Base-by-base conservation (phyloP, 1,284 basidiomycete species). In the Apiotrichum gamsii region DNA sequence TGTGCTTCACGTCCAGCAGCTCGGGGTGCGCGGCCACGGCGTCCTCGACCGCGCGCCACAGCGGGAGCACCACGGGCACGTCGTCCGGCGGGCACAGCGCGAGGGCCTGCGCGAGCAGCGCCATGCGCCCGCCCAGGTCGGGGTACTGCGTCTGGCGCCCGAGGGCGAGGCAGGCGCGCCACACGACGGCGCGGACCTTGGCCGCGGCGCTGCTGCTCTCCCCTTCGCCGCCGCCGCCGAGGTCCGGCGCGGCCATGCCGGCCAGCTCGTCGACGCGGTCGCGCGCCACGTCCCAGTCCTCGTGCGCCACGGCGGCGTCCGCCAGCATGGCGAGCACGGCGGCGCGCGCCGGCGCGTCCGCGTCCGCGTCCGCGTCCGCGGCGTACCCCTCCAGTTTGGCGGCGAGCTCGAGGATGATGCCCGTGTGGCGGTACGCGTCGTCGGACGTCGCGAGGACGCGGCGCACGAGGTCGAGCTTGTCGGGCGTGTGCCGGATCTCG, bases 341-440 rank as follows among this genome's bases (percentile, higher is more conserved):
- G 43, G 88, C 83, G 64, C 86, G 81, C 2, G 87, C 86, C n/a
- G n/a, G 77, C 1, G 83, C 80, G 63, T 88, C 84, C 42, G 88
- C 83, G 64, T 86, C 81, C 2, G 87, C 86, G 8, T 81, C 77
- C 4, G 74, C 60, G 59, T 91, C 83, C 28, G 76, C 76, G 39
- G 77, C 74, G 66, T 84, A 88, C 1, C 90, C 91, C n/a, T n/a
- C n/a, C 11, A 96, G 82, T 71, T 93, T 94, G 67, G 82, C 76
- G 16, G 84, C 81, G 25, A 96, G 80, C 44, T 94, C 90, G 31
- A 95, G 78, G 39, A 96, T 83, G 51, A 96, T 84, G 61, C 90
- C 83, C 1, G 84, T 81, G 66, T 95, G 89, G 54, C 84, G 85
- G 73, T 90, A 93, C 2, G 90, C 87, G 52, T 90, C 85, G 55